phyloP scores from a whole-genome alignment of 306 rosid genomes.

The Vachellia pachyceras region DNA sequence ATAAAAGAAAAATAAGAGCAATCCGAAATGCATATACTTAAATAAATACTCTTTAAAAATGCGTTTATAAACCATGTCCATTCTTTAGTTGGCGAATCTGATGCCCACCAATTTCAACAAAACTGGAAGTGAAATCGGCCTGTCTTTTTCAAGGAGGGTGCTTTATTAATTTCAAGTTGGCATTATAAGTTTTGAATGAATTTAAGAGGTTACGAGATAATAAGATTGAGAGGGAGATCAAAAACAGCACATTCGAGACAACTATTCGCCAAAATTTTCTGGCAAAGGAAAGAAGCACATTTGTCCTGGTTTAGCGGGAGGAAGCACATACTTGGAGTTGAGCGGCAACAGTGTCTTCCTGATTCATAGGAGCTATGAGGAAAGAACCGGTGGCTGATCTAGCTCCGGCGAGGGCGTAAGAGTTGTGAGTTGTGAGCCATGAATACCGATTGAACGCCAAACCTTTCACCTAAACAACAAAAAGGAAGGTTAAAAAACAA shows the following conservation, averaged over 20 bases:
- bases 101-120: slow-evolving; percentile 7
- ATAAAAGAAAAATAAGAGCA: not conserved
- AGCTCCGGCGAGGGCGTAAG: slow-evolving; percentile 70
- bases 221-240: not conserved
- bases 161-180: not conserved
- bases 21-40: not conserved
- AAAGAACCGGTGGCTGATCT: slow-evolving; percentile 68
- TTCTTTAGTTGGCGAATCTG: slow-evolving; percentile 20
- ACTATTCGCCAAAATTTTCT: no score
- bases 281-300: no score
- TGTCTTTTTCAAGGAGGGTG: not conserved
- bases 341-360: slow-evolving; percentile 68
- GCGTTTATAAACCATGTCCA: not conserved
- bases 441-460: slow-evolving; percentile 81
- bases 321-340: slow-evolving; percentile 79
- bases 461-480: slow-evolving; percentile 60
- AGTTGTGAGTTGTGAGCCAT: slow-evolving; percentile 96
- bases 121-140: slow-evolving; percentile 2
- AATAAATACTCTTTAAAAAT: not conserved
- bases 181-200: not conserved
- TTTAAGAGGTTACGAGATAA: not conserved
- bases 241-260: no score
- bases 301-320: not conserved
- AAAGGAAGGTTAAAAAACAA: not conserved
- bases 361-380: slow-evolving; percentile 72